Base-by-base conservation (phyloP, 768 basidiomycete species). In the Tephrocybe sp. region DNA sequence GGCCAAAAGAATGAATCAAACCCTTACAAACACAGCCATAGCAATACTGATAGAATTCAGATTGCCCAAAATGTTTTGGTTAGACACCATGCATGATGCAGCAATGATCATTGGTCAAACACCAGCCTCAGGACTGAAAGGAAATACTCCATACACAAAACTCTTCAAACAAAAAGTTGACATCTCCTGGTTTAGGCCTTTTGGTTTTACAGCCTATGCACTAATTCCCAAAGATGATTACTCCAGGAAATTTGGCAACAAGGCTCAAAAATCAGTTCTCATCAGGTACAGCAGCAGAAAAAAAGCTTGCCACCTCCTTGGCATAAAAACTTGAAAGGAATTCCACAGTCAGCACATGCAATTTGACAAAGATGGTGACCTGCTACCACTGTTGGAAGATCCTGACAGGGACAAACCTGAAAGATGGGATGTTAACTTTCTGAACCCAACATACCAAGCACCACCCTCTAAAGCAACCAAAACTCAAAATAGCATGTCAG, bases 271-370 rank as follows among this genome's bases (percentile, higher is more conserved):
- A 14, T 8, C 28, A 32, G 25, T 45, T 18, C 44, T 45, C 28
- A 45, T 45, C 5, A n/a, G 44, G 8, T 45, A 33, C 30, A 33
- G 5, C 4, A 32, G 4, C 3, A 28, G n/a, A 32, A 45, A 45
- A 28, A 45, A 45, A 18, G 44, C 44, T 14, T 45, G 33, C 30
- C 28, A 28, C 4, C 20, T 45, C 3, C 20, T 32, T 12, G 28
- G 33, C 30, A 4, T 33, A n/a, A 45, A 45, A 21, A 45, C 44
- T 14, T n/a, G n/a, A 33, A 45, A 45, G n/a, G 44, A 45, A 23
- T 45, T 45, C 17, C 7, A 20, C 44, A 45, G 44, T 17, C n/a
- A n/a, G 20, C 44, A 45, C 28, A 28, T 45, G 9, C 26, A 28
- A 11, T 45, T 45, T 33, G 30, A 45, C 28, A 14, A 45, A 30